phyloP scores from a whole-genome alignment of 768 basidiomycete species.

The Butyriboletus loyo region DNA sequence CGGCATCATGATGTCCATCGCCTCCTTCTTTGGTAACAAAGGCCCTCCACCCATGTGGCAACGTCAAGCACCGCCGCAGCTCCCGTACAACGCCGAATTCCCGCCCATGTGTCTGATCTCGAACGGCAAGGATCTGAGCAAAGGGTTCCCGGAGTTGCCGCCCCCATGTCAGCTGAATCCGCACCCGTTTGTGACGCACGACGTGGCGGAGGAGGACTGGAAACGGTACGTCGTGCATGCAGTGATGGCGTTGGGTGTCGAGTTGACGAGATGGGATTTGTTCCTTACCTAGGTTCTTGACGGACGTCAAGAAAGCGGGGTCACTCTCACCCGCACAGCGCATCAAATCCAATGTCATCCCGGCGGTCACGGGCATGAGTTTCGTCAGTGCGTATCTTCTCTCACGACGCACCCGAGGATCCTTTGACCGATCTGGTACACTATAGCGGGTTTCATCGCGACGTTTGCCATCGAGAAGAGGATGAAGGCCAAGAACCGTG shows the following conservation, averaged over 20 bases:
- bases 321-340: constrained; percentile 35
- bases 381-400: constrained; percentile 16
- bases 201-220: constrained; percentile 52
- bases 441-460: constrained; percentile 17
- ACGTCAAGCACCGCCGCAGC: constrained; percentile 11
- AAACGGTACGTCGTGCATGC: constrained; percentile 26
- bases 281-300: constrained; percentile 29
- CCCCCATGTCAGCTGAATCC: constrained; percentile 38
- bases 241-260: background rate
- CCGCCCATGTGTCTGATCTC: constrained; percentile 32
- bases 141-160: constrained; percentile 43
- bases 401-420: background rate
- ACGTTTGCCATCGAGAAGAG: constrained; percentile 15
- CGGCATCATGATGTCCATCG: constrained; percentile 14
- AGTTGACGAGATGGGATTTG: background rate
- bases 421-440: background rate
- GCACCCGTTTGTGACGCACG: constrained; percentile 52
- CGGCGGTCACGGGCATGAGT: constrained; percentile 30
- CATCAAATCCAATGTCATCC: constrained; percentile 31
- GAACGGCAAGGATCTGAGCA: constrained; percentile 27
- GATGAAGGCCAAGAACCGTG: constrained; percentile 37
- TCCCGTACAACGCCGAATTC: constrained; percentile 23
- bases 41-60: constrained; percentile 28
- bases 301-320: constrained; percentile 34
- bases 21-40: constrained; percentile 26